A percentile compares a stretch with the other conserved stretches of the same genome.
These are phyloP conservation scores for Fusarium buxicola DNA, from an alignment of 2,329 filamentous ascomycete species.

Conservation along the genomic window DNA sequence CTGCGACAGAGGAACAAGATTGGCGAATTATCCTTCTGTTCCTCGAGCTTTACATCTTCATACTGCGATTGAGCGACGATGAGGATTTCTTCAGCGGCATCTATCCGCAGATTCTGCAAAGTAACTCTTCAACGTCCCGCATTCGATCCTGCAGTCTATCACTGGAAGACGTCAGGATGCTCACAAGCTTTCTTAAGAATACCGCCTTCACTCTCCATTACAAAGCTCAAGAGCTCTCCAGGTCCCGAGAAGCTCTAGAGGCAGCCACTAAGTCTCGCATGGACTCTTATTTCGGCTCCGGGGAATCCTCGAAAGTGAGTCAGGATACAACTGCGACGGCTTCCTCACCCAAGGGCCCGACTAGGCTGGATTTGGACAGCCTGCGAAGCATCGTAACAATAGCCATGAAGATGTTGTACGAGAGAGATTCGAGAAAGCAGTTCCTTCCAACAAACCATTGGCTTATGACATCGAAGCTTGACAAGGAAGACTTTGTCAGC, in stretches of 20 bases:
- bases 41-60: slow-evolving; percentile 92
- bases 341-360: slow-evolving; percentile 20
- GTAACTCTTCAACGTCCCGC: slow-evolving; percentile 57
- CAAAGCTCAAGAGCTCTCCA: slow-evolving; percentile 73
- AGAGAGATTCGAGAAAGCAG: slow-evolving; percentile 87
- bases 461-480: slow-evolving; percentile 90
- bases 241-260: slow-evolving; percentile 39
- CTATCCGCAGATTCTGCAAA: slow-evolving; percentile 53
- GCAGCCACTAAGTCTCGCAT: slow-evolving; percentile 43
- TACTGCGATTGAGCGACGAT: slow-evolving; percentile 92
- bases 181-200: slow-evolving; percentile 90
- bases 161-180: slow-evolving; percentile 74
- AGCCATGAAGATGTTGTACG: slow-evolving; percentile 88
- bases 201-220: slow-evolving; percentile 91
- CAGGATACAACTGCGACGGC: background rate
- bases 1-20: slow-evolving; percentile 61
- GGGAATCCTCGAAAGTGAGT: slow-evolving; percentile 3
- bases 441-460: slow-evolving; percentile 89
- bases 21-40: slow-evolving; percentile 93
- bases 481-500: slow-evolving; percentile 88
- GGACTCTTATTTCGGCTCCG: slow-evolving; percentile 46
- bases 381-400: slow-evolving; percentile 84
- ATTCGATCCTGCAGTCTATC: slow-evolving; percentile 75
- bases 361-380: slow-evolving; percentile 74
- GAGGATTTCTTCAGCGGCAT: slow-evolving; percentile 87